Evolutionary conservation across 805 yeast species (phyloP).

Genomic region (Monosporozyma yasuniensis): DNA sequence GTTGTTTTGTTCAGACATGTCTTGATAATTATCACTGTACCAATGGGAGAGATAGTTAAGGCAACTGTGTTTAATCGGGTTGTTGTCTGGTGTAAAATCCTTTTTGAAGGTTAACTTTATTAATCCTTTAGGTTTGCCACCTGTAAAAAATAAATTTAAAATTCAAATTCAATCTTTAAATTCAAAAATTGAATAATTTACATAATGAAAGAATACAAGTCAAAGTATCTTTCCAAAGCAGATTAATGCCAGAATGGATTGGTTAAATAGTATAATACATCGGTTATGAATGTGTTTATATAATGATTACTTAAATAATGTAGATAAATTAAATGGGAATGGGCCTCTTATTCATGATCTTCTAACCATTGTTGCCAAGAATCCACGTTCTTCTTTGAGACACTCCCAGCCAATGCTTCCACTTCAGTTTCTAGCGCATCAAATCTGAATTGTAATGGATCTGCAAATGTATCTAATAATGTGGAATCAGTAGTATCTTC

Average conservation of each 20-base stretch:
- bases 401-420: slow-evolving; percentile 66
- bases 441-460: slow-evolving; percentile 41
- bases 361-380: slow-evolving; percentile 75
- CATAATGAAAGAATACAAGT: too few species aligned
- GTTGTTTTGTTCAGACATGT: not conserved
- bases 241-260: too few species aligned
- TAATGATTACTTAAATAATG: not conserved
- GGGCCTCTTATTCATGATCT: slow-evolving; percentile 28
- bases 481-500: slow-evolving; percentile 8
- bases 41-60: too few species aligned
- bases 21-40: too few species aligned
- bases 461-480: not conserved
- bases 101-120: not conserved
- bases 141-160: not conserved
- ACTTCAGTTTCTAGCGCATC: slow-evolving; percentile 64
- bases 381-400: slow-evolving; percentile 43
- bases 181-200: not conserved
- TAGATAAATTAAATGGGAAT: not conserved
- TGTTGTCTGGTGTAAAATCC: not conserved
- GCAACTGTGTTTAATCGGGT: not conserved
- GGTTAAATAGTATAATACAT: too few species aligned
- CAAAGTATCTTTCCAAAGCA: too few species aligned
- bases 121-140: not conserved
- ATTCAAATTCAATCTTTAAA: not conserved
- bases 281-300: too few species aligned